phyloP scores from a whole-genome alignment of 2,329 filamentous ascomycete species.

The Epichloe uncinata region DNA sequence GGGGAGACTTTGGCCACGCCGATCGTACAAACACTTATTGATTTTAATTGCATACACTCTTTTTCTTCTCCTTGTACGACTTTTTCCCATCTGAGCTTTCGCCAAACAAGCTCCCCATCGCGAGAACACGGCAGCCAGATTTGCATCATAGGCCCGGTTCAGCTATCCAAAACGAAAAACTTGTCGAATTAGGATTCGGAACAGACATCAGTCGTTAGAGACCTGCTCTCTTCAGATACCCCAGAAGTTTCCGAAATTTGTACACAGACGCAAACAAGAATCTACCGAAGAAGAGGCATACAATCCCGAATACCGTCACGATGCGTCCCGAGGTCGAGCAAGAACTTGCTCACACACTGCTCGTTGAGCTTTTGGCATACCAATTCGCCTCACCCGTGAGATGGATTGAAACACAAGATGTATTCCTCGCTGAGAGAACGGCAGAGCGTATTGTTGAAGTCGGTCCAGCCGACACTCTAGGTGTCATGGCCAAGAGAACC shows the following conservation, averaged over 20 bases:
- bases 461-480: conserved; percentile 89
- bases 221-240: neutral
- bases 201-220: neutral
- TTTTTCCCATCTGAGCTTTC: conserved; percentile 12
- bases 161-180: neutral
- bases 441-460: conserved; percentile 97
- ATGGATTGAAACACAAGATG: conserved; percentile 99
- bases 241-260: neutral
- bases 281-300: neutral
- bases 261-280: neutral
- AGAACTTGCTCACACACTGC: conserved; percentile 94
- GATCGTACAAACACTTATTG: conserved; percentile 11
- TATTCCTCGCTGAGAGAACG: conserved; percentile 89
- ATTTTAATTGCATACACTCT: conserved; percentile 6
- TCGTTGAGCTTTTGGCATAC: conserved; percentile 97
- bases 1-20: conserved; percentile 12
- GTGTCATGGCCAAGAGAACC: conserved; percentile 94
- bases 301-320: conserved; percentile 22
- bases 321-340: conserved; percentile 99
- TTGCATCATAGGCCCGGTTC: neutral
- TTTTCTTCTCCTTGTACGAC: conserved; percentile 5
- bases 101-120: conserved; percentile 2
- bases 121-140: neutral
- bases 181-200: neutral
- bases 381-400: conserved; percentile 97